Evolutionary conservation across 2,329 filamentous ascomycete genomes (phyloP).

Genomic region (Penicillium corylophilum): DNA sequence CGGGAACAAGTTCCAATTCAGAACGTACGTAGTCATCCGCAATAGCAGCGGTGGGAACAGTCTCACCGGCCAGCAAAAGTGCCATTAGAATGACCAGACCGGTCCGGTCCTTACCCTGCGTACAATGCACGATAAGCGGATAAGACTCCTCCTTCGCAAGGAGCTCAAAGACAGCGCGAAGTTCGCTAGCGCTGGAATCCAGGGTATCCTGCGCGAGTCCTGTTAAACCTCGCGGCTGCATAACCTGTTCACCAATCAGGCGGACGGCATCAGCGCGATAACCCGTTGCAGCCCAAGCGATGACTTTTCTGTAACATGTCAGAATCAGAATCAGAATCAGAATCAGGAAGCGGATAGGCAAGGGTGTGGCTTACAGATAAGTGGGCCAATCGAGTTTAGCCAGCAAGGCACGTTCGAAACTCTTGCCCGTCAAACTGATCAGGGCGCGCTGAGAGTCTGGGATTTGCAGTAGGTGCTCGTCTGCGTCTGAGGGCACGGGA

Average conservation of each 20-base stretch:
- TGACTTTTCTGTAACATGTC: slow-evolving; percentile 52
- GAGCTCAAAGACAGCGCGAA: slow-evolving; percentile 67
- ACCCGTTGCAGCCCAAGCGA: slow-evolving; percentile 63
- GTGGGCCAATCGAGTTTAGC: slow-evolving; percentile 67
- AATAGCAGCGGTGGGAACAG: slow-evolving; percentile 59
- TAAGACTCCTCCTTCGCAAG: slow-evolving; percentile 57
- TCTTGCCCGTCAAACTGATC: slow-evolving; percentile 71
- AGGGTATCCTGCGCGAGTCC: slow-evolving; percentile 70
- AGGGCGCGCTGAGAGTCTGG: slow-evolving; percentile 62
- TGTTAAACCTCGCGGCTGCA: slow-evolving; percentile 69
- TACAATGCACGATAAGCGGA: slow-evolving; percentile 76
- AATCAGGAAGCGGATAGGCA: neutral
- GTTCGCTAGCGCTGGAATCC: slow-evolving; percentile 62
- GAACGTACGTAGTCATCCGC: slow-evolving; percentile 71
- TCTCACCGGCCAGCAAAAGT: slow-evolving; percentile 59
- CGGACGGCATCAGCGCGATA: slow-evolving; percentile 68
- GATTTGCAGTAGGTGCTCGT: slow-evolving; percentile 61
- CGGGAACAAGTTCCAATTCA: slow-evolving; percentile 58
- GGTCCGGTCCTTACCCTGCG: slow-evolving; percentile 83
- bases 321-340: neutral
- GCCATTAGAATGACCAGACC: slow-evolving; percentile 69
- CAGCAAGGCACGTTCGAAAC: slow-evolving; percentile 68
- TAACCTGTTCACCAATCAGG: slow-evolving; percentile 67
- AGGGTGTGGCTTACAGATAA: slow-evolving; percentile 53
- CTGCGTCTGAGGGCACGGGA: slow-evolving; percentile 49